Evolutionary conservation across 805 yeast genomes (phyloP).

Genomic region (Candida glaebosa): DNA sequence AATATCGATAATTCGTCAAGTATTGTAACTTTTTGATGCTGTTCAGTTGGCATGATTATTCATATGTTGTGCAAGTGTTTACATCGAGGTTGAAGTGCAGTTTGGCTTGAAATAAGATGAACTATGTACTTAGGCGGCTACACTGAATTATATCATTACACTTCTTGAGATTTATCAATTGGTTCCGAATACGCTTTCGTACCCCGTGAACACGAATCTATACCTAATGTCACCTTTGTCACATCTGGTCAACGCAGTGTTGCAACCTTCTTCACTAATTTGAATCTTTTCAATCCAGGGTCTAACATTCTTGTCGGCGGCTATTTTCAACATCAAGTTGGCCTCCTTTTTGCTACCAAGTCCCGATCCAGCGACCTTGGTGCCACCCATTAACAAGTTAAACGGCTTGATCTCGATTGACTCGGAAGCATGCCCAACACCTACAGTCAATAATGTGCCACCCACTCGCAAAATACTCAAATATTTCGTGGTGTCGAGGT

Average conservation of each 20-base stretch:
- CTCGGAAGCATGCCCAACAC: slow-evolving; percentile 53
- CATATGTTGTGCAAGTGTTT: no score
- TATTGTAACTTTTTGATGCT: no score
- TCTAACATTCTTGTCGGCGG: slow-evolving; percentile 53
- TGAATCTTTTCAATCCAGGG: slow-evolving; percentile 65
- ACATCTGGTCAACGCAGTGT: slow-evolving; percentile 53
- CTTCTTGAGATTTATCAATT: no score
- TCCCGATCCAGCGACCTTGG: slow-evolving; percentile 54
- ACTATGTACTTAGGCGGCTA: no score
- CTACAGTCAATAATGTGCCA: slow-evolving; percentile 61
- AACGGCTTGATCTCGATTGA: slow-evolving; percentile 46
- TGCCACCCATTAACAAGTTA: slow-evolving; percentile 48
- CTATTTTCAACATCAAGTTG: slow-evolving; percentile 60
- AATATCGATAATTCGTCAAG: no score
- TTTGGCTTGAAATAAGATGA: no score
- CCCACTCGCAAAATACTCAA: slow-evolving; percentile 49
- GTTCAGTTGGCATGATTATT: no score
- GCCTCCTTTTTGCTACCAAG: slow-evolving; percentile 65
- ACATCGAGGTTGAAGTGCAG: no score
- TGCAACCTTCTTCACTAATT: slow-evolving; percentile 49
- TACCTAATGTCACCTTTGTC: slow-evolving; percentile 57
- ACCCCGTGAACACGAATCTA: slow-evolving; percentile 60
- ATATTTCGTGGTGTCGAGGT: slow-evolving; percentile 29
- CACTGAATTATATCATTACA: no score
- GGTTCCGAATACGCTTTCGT: slow-evolving; percentile 48